phyloP scores from a whole-genome alignment of 192 early-diverging fungal genomes.

The Backusella tarrabulga region DNA sequence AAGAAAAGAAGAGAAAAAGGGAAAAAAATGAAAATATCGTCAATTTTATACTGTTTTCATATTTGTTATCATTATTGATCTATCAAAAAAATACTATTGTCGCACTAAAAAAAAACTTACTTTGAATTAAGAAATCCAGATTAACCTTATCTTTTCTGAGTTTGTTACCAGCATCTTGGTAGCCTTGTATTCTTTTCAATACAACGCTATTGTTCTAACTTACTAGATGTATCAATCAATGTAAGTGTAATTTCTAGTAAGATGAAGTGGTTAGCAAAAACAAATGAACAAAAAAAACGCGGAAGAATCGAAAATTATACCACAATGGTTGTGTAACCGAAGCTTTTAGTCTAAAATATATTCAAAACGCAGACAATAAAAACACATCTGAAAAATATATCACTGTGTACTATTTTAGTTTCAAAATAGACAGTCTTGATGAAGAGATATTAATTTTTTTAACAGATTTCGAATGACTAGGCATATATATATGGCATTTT shows the following conservation, averaged over 20 bases:
- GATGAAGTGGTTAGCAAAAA: not conserved
- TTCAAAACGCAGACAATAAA: not conserved
- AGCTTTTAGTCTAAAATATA: not conserved
- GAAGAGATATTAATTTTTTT: too few relatives aligned
- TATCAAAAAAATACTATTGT: not conserved
- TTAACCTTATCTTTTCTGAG: not conserved
- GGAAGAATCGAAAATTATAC: not conserved
- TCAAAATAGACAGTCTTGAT: too few relatives aligned
- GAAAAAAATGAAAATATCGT: not conserved
- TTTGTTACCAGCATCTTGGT: not conserved
- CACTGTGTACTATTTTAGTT: not conserved
- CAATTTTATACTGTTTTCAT: not conserved
- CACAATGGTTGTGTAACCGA: not conserved
- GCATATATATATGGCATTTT: too few relatives aligned
- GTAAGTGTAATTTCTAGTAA: not conserved
- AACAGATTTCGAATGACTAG: too few relatives aligned
- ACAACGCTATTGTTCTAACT: not conserved
- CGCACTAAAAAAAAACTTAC: not conserved
- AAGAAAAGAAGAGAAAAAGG: not conserved
- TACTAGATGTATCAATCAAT: not conserved
- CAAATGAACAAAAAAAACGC: not conserved
- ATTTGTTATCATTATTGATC: not conserved
- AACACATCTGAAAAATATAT: not conserved
- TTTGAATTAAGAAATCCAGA: not conserved
- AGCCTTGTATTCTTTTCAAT: not conserved